Base-by-base conservation (phyloP, 495 filamentous ascomycete genomes). In the Endocarpon pusillum region DNA sequence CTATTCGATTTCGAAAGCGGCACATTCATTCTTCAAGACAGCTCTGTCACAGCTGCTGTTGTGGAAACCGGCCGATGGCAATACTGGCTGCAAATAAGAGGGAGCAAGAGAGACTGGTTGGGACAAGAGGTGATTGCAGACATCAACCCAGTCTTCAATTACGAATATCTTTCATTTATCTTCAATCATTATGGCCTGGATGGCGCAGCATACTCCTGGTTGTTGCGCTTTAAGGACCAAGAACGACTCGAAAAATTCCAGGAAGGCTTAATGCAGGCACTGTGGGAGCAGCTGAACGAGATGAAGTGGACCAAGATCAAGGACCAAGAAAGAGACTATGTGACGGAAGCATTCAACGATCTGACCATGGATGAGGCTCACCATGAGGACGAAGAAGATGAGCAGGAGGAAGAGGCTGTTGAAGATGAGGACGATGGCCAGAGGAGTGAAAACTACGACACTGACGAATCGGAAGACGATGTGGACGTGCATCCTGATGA, bases 91-190 rank as follows among this genome's bases (percentile, higher is more conserved):
- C 81, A 94, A 43, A 81, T 97, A 32, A 68, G 66, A 28, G 79
- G 81, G 41, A 54, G 62, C 17, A 74, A 85, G 12, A 73, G 69
- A 38, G 75, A 86, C 25, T 94, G 89, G 89, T 62, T 97, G 5
- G 86, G 85, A 16, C 82, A 91, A 43, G 67, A 73, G 14, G 72
- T 97, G 12, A 59, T 81, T 18, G 74, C 77, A 3, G 91, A 96
- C 43, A 80, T 96, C 48, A 97, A 97, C 46, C 91, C 89, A 0
- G 89, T 97, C 21, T 97, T 97, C 65, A 96, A 94, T 58, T 96
- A 93, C 41, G 89, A 96, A 55, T 94, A 82, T 42, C 63, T 93
- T 14, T 94, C 89, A 2, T 94, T 96, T 56, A 94, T 97, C 49
- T 97, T 97, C 66, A 96, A 96, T 48, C 83, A 94, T 47, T 96